These are phyloP conservation scores for Yamagishiella unicocca DNA, from an alignment of 139 green algal species.

Conservation along the genomic window DNA sequence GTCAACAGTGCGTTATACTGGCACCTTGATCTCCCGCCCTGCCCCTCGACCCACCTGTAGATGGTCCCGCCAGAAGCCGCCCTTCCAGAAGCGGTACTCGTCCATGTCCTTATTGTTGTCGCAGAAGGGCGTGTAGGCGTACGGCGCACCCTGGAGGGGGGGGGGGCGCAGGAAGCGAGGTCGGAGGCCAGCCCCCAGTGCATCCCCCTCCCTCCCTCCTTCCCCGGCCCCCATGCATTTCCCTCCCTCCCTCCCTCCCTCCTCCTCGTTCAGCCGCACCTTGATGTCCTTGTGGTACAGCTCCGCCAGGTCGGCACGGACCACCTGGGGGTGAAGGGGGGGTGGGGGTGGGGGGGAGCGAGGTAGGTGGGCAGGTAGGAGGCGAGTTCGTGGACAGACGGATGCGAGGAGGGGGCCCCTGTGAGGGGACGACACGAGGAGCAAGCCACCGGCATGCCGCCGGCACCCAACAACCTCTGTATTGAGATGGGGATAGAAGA, in stretches of 20 bases:
- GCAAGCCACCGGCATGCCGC: too few relatives aligned
- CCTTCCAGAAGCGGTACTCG: constrained; percentile 99
- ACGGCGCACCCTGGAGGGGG: constrained; percentile 81
- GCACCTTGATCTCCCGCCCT: too few relatives aligned
- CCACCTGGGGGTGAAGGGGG: constrained; percentile 62
- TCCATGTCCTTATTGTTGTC: constrained; percentile 98
- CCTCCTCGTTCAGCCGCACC: constrained; percentile 29
- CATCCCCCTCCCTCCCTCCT: background rate
- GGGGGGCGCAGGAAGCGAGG: too few relatives aligned
- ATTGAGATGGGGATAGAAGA: too few relatives aligned
- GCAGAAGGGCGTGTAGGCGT: constrained; percentile 98
- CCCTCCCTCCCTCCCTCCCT: background rate
- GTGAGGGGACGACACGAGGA: too few relatives aligned
- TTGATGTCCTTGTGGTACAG: constrained; percentile 96
- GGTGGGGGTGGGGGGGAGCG: too few relatives aligned
- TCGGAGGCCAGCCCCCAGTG: background rate
- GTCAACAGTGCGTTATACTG: too few relatives aligned
- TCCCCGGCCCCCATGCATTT: too few relatives aligned
- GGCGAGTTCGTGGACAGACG: background rate
- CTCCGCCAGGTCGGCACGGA: constrained; percentile 91
- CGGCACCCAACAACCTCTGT: too few relatives aligned
- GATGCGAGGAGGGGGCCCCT: too few relatives aligned
- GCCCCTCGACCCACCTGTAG: constrained; percentile 65
- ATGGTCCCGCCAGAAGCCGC: constrained; percentile 97
- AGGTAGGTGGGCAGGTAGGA: too few relatives aligned